These are phyloP conservation scores for Globisporangium sylvaticum DNA, from an alignment of 352 stramenopile genomes.

Conservation along the genomic window DNA sequence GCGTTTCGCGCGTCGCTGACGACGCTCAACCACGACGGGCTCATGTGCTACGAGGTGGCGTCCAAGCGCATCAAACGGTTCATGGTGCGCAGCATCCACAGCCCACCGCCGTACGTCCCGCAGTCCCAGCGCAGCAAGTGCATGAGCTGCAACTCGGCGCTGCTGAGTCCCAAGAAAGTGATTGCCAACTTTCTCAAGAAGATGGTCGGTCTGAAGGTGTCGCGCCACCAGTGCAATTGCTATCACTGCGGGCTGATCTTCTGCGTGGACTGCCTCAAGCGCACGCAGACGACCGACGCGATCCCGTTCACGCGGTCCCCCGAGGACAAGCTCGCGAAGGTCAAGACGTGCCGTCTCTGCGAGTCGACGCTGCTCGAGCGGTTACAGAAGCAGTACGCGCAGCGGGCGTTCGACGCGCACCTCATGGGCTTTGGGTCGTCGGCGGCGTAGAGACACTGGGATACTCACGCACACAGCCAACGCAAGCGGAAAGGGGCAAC, in stretches of 20 bases:
- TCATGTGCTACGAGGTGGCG: conserved; percentile 82
- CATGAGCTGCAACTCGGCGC: conserved; percentile 62
- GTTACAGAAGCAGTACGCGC: conserved; percentile 44
- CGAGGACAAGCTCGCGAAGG: conserved; percentile 44
- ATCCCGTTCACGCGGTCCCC: conserved; percentile 57
- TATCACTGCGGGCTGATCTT: conserved; percentile 83
- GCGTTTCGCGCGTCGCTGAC: conserved; percentile 58
- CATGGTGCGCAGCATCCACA: conserved; percentile 65
- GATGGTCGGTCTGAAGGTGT: conserved; percentile 38
- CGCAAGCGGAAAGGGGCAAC: neutral
- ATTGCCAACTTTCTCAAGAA: conserved; percentile 59
- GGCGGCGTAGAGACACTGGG: neutral
- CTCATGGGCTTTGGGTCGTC: conserved; percentile 38
- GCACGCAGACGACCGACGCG: conserved; percentile 39
- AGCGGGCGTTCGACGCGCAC: conserved; percentile 56
- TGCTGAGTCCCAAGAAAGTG: conserved; percentile 44
- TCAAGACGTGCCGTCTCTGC: conserved; percentile 63
- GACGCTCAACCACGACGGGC: conserved; percentile 56
- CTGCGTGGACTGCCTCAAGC: conserved; percentile 55
- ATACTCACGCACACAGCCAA: neutral
- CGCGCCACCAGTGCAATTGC: conserved; percentile 63
- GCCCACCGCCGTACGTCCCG: conserved; percentile 41
- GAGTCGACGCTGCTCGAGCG: conserved; percentile 57
- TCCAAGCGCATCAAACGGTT: conserved; percentile 53
- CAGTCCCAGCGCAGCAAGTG: conserved; percentile 57